Conservation (phyloP, 1,284 basidiomycete species). For the Puccinia novopanici region DNA sequence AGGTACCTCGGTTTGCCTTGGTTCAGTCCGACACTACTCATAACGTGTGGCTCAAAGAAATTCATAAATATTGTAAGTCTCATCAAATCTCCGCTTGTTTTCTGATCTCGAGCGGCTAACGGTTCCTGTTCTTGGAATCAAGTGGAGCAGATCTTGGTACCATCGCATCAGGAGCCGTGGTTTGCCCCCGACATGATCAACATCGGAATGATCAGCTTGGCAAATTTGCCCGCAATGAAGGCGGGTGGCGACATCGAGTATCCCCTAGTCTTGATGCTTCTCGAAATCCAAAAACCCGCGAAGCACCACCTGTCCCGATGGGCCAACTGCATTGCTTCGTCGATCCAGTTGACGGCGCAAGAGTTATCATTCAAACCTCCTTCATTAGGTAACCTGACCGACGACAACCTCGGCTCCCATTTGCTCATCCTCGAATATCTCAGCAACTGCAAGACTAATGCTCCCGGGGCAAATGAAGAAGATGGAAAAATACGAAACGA, state of each 20-base stretch:
- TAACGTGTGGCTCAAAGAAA: slow-evolving; percentile 15
- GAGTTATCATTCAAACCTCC: slow-evolving; percentile 3
- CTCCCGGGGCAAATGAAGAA: background rate
- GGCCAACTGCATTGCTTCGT: slow-evolving; percentile 18
- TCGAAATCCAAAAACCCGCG: background rate
- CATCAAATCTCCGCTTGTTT: too few relatives aligned
- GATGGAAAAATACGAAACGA: slow-evolving; percentile 3
- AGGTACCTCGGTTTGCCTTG: slow-evolving; percentile 7
- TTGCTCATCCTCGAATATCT: too few relatives aligned
- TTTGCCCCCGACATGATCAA: too few relatives aligned
- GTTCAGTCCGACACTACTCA: slow-evolving; percentile 4
- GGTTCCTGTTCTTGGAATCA: too few relatives aligned
- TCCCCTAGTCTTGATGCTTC: background rate
- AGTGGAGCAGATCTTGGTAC: too few relatives aligned
- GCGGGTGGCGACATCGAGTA: background rate
- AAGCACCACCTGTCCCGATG: slow-evolving; percentile 5
- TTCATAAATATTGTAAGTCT: slow-evolving; percentile 18
- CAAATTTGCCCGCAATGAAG: too few relatives aligned
- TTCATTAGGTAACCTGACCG: slow-evolving; percentile 14
- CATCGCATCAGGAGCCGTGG: too few relatives aligned
- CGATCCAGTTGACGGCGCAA: too few relatives aligned
- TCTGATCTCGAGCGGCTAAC: too few relatives aligned
- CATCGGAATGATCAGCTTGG: too few relatives aligned
- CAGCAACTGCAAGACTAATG: slow-evolving; percentile 7
- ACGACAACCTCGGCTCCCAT: too few relatives aligned